Percentiles rank a stretch among this genome's conserved stretches.
These are phyloP conservation scores for Globisporangium acanthophoron DNA, from an alignment of 352 stramenopile genomes.

Conservation along the genomic window DNA sequence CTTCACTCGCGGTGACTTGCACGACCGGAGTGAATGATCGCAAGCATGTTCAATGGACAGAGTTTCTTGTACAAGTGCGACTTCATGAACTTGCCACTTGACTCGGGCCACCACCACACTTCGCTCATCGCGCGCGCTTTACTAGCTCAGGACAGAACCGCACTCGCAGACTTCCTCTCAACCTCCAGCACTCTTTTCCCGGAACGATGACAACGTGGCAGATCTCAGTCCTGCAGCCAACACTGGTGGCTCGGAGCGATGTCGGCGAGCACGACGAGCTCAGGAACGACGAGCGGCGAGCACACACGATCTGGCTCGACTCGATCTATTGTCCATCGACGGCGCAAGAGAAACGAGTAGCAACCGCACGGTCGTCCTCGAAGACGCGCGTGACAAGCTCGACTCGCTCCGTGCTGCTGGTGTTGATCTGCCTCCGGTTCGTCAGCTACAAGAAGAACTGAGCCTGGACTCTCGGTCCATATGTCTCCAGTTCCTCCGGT, in stretches of 20 bases:
- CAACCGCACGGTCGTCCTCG: background rate
- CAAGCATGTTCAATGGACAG: no score
- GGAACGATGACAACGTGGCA: background rate
- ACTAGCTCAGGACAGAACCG: background rate
- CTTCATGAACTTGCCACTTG: no score
- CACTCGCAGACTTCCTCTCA: background rate
- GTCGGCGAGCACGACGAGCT: background rate
- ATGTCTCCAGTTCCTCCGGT: no score
- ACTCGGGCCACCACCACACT: no score
- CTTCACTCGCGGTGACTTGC: no score
- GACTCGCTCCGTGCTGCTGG: background rate
- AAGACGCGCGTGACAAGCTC: background rate
- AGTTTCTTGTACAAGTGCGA: no score
- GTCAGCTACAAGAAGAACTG: conserved; percentile 8
- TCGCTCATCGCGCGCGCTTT: no score
- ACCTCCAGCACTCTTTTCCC: no score
- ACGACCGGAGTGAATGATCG: no score
- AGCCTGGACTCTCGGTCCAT: background rate
- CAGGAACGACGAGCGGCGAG: no score
- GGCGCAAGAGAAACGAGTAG: background rate
- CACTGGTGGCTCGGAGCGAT: background rate
- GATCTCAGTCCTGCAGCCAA: background rate
- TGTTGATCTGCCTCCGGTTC: background rate
- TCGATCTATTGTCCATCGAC: background rate
- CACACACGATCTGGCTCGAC: no score